Evolutionary conservation across 2,329 filamentous ascomycete genomes (phyloP), one percentile per base, ranked within the genome.

Genomic region (Helicocarpus griseus): DNA sequence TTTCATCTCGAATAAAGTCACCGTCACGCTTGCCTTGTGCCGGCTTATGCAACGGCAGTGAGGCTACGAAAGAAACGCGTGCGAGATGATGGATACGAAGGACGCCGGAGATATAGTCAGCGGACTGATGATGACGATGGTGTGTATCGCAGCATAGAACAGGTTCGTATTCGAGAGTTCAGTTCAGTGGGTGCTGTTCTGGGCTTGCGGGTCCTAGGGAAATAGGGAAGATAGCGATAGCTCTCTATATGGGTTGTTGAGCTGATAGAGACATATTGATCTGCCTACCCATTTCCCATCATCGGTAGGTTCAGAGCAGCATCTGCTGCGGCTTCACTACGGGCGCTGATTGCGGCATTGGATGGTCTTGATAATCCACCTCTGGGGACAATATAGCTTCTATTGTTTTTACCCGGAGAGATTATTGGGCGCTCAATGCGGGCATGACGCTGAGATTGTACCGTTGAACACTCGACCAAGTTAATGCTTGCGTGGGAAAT

Each of bases 401-500:
- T 48, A 54, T 51, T 56, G 22, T 44, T 41, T 33, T 14, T 33
- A 11, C 41, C 52, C 52, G 51, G 59, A 59, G 63, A 65, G 63
- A 65, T 65, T 49, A 50, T 52, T 41, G 49, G 33, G 51, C 50
- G n/a, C 46, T 55, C 48, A 43, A 50, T 53, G 56, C 60, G 54
- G 54, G 60, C 62, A 80, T 74, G 80, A 89, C 81, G 87, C 87
- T 91, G 87, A 93, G 87, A 91, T 85, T 83, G 85, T 82, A 93
- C 87, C 87, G 87, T 90, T 77, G 56, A 86, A 73, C 83, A 91
- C 87, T 91, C 87, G 87, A 93, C 87, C 87, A 93, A 93, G 87
- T 87, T 91, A 93, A 91, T 89, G 85, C 87, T 93, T 93, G 87
- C 87, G 87, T 91, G 87, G 84, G 87, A 86, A 91, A 90, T 79